A percentile compares a stretch with the other conserved stretches of the same genome.
Evolutionary conservation across 805 yeast species (phyloP).

Genomic region (Saccharomycopsis sp.): DNA sequence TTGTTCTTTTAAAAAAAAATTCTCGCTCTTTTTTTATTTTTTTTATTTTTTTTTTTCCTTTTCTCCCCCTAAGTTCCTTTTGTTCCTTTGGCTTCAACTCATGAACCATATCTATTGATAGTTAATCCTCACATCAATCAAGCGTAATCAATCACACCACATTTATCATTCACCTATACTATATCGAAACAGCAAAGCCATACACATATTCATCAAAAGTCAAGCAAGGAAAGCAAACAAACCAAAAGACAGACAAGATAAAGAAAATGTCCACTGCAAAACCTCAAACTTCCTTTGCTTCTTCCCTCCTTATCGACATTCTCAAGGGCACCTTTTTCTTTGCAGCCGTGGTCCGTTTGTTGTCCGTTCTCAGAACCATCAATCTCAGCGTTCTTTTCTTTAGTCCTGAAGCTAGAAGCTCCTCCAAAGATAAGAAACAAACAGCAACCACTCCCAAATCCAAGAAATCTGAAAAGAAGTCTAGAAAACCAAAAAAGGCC

Average conservation of each 20-base stretch:
- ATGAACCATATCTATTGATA: neutral
- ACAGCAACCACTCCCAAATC: neutral
- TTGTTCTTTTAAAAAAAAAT: no score
- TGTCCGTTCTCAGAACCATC: conserved; percentile 3
- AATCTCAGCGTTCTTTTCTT: neutral
- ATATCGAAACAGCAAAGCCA: no score
- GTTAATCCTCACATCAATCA: neutral
- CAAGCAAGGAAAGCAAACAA: no score
- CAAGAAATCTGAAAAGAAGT: neutral
- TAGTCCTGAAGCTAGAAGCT: neutral
- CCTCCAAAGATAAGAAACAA: neutral
- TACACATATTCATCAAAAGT: no score
- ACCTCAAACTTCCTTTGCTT: no score
- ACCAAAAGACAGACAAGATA: no score
- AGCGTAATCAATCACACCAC: neutral
- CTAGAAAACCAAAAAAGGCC: neutral
- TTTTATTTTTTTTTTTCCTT: no score
- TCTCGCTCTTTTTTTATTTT: no score
- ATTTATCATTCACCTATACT: no score
- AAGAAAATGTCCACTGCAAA: no score
- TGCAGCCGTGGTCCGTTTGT: conserved; percentile 4
- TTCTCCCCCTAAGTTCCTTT: no score
- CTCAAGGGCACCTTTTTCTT: conserved; percentile 8
- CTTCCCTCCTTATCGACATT: neutral
- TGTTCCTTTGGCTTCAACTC: no score